A percentile compares a stretch with the other conserved stretches of the same genome.
These are phyloP conservation scores for Protoeuglena noctilucae DNA, from an alignment of 139 green algal genomes.

Conservation along the genomic window DNA sequence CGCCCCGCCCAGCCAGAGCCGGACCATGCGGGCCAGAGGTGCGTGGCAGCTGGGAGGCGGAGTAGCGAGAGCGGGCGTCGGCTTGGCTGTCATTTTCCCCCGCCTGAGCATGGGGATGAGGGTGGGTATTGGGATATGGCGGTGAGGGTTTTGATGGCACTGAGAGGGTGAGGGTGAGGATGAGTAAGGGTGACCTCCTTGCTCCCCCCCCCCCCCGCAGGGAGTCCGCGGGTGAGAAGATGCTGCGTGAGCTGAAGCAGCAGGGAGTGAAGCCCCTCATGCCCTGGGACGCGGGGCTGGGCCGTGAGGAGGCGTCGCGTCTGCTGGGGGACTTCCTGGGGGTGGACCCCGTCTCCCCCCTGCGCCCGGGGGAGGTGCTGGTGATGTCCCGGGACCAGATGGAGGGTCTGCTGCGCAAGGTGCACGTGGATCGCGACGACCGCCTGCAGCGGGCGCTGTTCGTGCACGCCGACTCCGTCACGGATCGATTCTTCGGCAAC, in stretches of 20 bases:
- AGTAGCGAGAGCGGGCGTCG: too few species aligned
- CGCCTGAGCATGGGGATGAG: too few species aligned
- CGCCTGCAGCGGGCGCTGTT: slow-evolving; percentile 36
- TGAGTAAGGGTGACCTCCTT: too few species aligned
- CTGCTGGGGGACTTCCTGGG: slow-evolving; percentile 33
- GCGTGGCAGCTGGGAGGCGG: too few species aligned
- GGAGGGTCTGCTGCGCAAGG: slow-evolving; percentile 6
- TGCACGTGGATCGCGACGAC: background rate
- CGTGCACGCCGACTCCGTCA: slow-evolving; percentile 29
- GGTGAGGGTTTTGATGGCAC: too few species aligned
- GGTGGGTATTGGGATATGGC: too few species aligned
- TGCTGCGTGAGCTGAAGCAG: background rate
- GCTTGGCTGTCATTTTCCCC: too few species aligned
- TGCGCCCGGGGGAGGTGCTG: slow-evolving; percentile 23
- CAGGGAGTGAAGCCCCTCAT: slow-evolving; percentile 9
- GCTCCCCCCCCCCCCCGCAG: too few species aligned
- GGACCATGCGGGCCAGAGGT: too few species aligned
- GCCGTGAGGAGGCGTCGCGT: slow-evolving; percentile 17
- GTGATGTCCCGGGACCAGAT: slow-evolving; percentile 24
- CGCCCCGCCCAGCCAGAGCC: too few species aligned
- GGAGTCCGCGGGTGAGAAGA: background rate
- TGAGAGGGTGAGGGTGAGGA: too few species aligned
- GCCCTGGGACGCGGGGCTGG: slow-evolving; percentile 29
- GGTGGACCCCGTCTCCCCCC: background rate
- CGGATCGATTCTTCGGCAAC: slow-evolving; percentile 25